These are phyloP conservation scores for Pyrenophora graminea DNA, from an alignment of 2,329 filamentous ascomycete species.

Conservation along the genomic window DNA sequence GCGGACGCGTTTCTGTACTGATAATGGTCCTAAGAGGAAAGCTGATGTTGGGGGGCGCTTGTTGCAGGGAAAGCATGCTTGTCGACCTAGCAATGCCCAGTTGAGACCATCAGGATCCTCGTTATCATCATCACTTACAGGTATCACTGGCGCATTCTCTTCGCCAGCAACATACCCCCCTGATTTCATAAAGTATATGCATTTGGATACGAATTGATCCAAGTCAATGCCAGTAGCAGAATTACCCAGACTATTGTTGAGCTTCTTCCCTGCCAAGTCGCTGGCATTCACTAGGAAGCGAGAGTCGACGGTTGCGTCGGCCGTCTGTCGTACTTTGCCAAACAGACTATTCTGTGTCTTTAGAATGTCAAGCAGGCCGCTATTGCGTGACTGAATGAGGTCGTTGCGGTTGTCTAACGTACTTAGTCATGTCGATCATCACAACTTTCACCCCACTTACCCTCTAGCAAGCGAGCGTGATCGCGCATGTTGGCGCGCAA, in stretches of 20 bases:
- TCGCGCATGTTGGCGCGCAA: slow-evolving; percentile 72
- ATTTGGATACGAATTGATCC: slow-evolving; percentile 90
- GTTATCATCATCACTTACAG: slow-evolving; percentile 61
- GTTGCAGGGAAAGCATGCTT: slow-evolving; percentile 74
- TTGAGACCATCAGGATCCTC: slow-evolving; percentile 72
- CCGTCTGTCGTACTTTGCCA: slow-evolving; percentile 78
- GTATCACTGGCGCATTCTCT: slow-evolving; percentile 55
- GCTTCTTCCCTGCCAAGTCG: slow-evolving; percentile 79
- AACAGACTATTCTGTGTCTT: slow-evolving; percentile 68
- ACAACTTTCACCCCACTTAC: slow-evolving; percentile 27
- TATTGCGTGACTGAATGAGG: slow-evolving; percentile 65
- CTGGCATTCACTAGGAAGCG: slow-evolving; percentile 80
- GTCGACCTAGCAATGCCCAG: slow-evolving; percentile 81
- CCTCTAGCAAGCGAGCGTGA: slow-evolving; percentile 64
- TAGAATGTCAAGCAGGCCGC: slow-evolving; percentile 69
- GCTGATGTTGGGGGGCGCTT: slow-evolving; percentile 75
- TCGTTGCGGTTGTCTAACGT: slow-evolving; percentile 71
- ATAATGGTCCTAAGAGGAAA: slow-evolving; percentile 86
- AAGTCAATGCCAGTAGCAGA: slow-evolving; percentile 77
- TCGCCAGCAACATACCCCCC: slow-evolving; percentile 59
- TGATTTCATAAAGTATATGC: slow-evolving; percentile 79
- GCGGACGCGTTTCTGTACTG: slow-evolving; percentile 81
- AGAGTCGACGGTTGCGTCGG: slow-evolving; percentile 88
- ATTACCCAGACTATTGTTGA: slow-evolving; percentile 74
- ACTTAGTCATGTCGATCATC: slow-evolving; percentile 21